A percentile compares a stretch with the other conserved stretches of the same genome.
phyloP scores from a whole-genome alignment of 1,284 basidiomycete species.

The Malassezia equina region DNA sequence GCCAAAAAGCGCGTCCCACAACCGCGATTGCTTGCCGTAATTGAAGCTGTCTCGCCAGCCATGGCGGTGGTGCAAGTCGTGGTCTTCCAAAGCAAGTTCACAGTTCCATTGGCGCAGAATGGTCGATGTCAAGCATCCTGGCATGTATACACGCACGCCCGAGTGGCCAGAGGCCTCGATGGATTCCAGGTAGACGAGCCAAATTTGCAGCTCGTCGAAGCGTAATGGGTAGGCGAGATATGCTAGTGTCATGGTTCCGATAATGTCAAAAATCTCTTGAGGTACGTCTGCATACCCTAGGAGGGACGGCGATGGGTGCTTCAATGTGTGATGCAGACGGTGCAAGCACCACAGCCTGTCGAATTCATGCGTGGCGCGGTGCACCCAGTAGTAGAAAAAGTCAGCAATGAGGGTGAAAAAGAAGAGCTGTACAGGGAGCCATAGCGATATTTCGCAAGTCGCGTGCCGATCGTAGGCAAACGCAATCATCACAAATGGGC shows the following conservation, averaged over 20 bases:
- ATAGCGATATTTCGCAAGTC: conserved; percentile 18
- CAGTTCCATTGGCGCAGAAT: conserved; percentile 20
- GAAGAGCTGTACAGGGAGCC: conserved; percentile 29
- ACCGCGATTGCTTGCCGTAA: conserved; percentile 42
- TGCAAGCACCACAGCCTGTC: conserved; percentile 29
- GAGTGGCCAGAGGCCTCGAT: conserved; percentile 36
- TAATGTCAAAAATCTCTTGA: conserved; percentile 35
- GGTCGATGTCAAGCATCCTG: conserved; percentile 7
- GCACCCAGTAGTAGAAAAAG: conserved; percentile 38
- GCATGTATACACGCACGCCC: conserved; percentile 29
- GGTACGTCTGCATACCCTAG: conserved; percentile 29
- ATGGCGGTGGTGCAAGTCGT: conserved; percentile 42
- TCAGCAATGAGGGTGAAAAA: conserved; percentile 25
- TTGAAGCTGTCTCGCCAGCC: conserved; percentile 32
- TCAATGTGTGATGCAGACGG: conserved; percentile 27
- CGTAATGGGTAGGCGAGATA: conserved; percentile 18
- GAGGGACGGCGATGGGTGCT: conserved; percentile 34
- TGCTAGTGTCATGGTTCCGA: conserved; percentile 25
- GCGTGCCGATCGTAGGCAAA: conserved; percentile 28
- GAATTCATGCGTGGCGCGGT: conserved; percentile 36
- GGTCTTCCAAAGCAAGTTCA: conserved; percentile 44
- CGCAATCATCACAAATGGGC: conserved; percentile 23
- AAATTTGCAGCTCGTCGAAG: conserved; percentile 26
- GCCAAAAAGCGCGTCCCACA: conserved; percentile 41
- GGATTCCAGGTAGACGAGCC: conserved; percentile 23